Evolutionary conservation across 345 rosid species (phyloP).

Genomic region (Eutrema yunnanense): DNA sequence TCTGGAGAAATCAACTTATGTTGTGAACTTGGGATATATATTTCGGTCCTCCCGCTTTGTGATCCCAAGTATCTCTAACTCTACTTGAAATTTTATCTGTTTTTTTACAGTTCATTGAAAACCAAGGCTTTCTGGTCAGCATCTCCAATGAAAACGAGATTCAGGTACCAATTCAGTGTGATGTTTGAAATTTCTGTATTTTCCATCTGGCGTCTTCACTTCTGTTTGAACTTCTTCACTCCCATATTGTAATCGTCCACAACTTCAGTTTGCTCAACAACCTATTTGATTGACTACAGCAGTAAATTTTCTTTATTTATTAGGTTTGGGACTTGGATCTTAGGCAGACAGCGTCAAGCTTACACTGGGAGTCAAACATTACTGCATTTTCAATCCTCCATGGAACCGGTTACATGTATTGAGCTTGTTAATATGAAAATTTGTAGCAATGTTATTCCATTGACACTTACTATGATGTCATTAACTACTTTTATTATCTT

Average conservation of each 20-base stretch:
- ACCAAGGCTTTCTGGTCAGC: constrained; percentile 66
- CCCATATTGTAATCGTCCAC: not conserved
- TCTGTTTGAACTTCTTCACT: constrained; percentile 6
- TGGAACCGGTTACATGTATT: constrained; percentile 74
- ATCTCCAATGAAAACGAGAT: constrained; percentile 68
- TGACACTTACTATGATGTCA: not conserved
- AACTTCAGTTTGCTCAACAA: constrained; percentile 7
- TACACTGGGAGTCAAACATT: constrained; percentile 76
- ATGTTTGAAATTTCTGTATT: constrained; percentile 22
- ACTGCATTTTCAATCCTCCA: constrained; percentile 70
- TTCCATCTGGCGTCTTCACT: not conserved
- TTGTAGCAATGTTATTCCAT: not conserved
- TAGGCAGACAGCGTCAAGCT: constrained; percentile 42
- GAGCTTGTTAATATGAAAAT: not conserved
- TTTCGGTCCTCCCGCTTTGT: not conserved
- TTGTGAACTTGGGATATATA: constrained; percentile 4
- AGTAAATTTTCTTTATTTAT: constrained; percentile 6
- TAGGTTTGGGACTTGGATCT: constrained; percentile 87
- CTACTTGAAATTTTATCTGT: not conserved
- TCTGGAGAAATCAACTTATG: not conserved
- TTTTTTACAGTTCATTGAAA: constrained; percentile 59
- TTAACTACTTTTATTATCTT: constrained; percentile 4
- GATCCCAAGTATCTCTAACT: not conserved
- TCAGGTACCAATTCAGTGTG: constrained; percentile 43
- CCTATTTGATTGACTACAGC: not conserved